Evolutionary conservation across 2,329 filamentous ascomycete genomes (phyloP).

Genomic region (Boeremia exigua): DNA sequence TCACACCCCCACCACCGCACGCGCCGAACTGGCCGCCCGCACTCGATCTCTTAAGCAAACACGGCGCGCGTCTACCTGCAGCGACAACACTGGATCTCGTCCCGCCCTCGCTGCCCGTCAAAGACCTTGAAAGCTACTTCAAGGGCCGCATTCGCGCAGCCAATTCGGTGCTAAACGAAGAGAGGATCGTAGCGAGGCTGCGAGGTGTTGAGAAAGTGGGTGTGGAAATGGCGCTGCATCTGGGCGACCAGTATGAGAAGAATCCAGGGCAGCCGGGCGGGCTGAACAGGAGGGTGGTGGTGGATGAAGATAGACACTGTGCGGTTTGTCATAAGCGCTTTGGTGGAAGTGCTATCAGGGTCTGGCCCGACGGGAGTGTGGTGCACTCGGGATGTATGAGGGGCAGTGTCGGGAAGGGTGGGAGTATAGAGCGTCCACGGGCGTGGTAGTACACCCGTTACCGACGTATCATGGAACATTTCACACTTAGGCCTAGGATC

Average conservation of each 20-base stretch:
- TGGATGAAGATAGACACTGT: conserved; percentile 88
- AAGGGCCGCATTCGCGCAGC: conserved; percentile 85
- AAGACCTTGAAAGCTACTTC: conserved; percentile 88
- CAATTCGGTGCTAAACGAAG: conserved; percentile 81
- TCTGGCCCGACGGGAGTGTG: conserved; percentile 72
- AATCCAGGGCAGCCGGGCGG: conserved; percentile 59
- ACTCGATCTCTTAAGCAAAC: conserved; percentile 84
- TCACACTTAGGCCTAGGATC: no score
- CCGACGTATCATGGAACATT: no score
- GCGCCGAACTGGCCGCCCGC: conserved; percentile 77
- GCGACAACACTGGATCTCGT: conserved; percentile 85
- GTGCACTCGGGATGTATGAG: conserved; percentile 58
- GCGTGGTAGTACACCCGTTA: conserved; percentile 7
- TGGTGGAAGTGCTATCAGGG: conserved; percentile 87
- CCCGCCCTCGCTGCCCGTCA: conserved; percentile 77
- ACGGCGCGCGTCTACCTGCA: conserved; percentile 89
- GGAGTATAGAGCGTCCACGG: conserved; percentile 2
- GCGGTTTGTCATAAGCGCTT: conserved; percentile 92
- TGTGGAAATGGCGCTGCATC: conserved; percentile 72
- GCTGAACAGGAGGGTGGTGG: conserved; percentile 73
- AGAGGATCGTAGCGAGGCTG: conserved; percentile 76
- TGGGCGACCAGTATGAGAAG: conserved; percentile 70
- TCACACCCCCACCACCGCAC: conserved; percentile 78
- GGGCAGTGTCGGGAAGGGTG: conserved; percentile 35
- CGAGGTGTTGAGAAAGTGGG: conserved; percentile 80